Base-by-base conservation (phyloP, 495 filamentous ascomycete genomes). In the Penicillium ucsense region DNA sequence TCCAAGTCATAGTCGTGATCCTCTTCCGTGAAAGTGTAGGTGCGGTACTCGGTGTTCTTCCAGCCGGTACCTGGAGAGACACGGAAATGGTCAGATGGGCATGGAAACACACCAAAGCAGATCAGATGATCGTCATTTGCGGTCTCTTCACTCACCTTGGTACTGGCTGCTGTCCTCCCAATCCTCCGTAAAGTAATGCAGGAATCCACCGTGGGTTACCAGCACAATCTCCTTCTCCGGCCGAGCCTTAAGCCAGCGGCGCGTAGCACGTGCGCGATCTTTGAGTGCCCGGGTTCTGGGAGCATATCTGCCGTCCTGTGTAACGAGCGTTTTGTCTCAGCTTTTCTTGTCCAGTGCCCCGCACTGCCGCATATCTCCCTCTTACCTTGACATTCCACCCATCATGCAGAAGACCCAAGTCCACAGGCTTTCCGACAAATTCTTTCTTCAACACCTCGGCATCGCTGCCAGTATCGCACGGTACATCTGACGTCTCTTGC, bases 181-280 rank as follows among this genome's bases (percentile, higher is more conserved):
- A 52, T 95, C 89, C 50, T 89, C 77, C 4, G 88, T 94, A 43
- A 97, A 71, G 52, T 86, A 94, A 60, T 82, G 85, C 40, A 87
- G 52, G 45, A 84, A 80, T 6, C 79, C 81, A 6, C 85, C 85
- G 54, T 89, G 85, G 3, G 82, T 79, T 4, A 89, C 84, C n/a
- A 85, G 72, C 3, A 85, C 82, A 33, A 95, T 80, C 61, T 70
- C 70, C 61, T 72, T 72, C 66, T 76, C 71, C 35, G 66, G 70
- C 31, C 59, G 73, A 6, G 61, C 72, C 52, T 80, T 78, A 38
- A 95, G 59, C 76, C 79, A 94, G 36, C 72, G 53, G 50, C 91
- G 74, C n/a, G 81, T 82, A 5, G 69, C 71, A 31, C 68, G 71
- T 8, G 88, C 85, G 27, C 90, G 71, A 27, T 67, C 65, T 48